Percentiles rank a stretch among this genome's conserved stretches.
These are phyloP conservation scores for Pichia manshurica DNA, from an alignment of 805 yeast species.

Conservation along the genomic window DNA sequence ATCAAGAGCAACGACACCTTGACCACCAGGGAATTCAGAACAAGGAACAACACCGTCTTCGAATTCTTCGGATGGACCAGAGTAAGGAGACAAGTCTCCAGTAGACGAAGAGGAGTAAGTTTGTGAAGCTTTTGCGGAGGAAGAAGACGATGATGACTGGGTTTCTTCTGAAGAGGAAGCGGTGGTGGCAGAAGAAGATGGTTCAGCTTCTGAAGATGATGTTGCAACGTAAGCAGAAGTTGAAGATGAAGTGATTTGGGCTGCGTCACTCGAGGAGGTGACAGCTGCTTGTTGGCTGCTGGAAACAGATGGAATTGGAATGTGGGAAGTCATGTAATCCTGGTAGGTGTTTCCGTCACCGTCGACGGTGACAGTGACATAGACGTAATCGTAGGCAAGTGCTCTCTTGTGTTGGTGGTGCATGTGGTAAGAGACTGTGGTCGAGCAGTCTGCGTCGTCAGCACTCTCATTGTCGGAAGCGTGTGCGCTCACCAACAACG, in stretches of 20 bases:
- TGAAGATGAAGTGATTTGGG: constrained; percentile 19
- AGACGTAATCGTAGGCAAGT: constrained; percentile 41
- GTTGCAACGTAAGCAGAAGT: too few relatives aligned
- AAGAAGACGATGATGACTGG: constrained; percentile 28
- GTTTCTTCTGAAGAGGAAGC: constrained; percentile 24
- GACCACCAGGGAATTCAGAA: constrained; percentile 67
- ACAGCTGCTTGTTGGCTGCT: constrained; percentile 21
- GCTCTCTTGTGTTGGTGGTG: constrained; percentile 62
- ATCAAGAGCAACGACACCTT: constrained; percentile 76
- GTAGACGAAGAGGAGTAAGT: constrained; percentile 31
- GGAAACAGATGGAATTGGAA: constrained; percentile 12
- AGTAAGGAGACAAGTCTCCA: constrained; percentile 58
- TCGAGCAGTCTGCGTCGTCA: constrained; percentile 32
- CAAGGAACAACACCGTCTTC: constrained; percentile 69
- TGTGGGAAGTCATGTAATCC: constrained; percentile 22
- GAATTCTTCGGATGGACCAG: constrained; percentile 55
- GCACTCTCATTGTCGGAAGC: constrained; percentile 35
- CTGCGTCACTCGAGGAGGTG: too few relatives aligned
- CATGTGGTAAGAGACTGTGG: constrained; percentile 39
- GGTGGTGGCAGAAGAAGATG: constrained; percentile 26
- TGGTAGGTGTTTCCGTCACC: constrained; percentile 42
- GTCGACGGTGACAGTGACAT: constrained; percentile 50
- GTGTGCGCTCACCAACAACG: constrained; percentile 24
- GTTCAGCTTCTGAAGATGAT: constrained; percentile 21
- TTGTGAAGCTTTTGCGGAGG: constrained; percentile 27